Evolutionary conservation across 306 rosid genomes (phyloP), one percentile per base, ranked within the genome.

Genomic region (Gillenia trifoliata): DNA sequence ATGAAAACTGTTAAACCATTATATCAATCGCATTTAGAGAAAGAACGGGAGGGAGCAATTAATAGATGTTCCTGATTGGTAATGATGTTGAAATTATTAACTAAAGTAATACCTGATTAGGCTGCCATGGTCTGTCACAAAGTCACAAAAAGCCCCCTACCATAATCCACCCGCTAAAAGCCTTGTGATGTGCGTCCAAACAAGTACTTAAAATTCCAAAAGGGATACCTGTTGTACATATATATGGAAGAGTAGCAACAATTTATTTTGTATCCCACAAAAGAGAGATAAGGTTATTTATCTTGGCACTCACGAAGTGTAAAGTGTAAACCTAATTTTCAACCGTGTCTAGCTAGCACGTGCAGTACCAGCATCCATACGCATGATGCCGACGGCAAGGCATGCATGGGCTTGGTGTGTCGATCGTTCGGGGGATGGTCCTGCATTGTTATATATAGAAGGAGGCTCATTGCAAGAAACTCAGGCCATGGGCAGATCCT

Each of bases 111-210:
- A 23, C 57, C 4, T 41, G 34, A 3, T n/a, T n/a, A 60, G 65
- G 65, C 38, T 60, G 65, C 19, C 34, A 29, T 60, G 63, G 60
- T 8, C 60, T 6, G 56, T 23, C 63, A 57, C 31, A 23, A 23
- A 57, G 31, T 23, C 29, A 57, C 49, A 43, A 43, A 43, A 13
- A 17, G 49, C 49, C 63, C 29, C 62, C 63, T 4, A 26, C 11
- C 22, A 29, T 16, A 33, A n/a, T 28, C 49, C 75, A 31, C 75
- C 16, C 13, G 33, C 65, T 71, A 71, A 71, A 34, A 8, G 64
- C 25, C 38, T 36, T 15, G 11, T 23, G 75, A 23, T 55, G 52
- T 71, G 54, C 47, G 55, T 71, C 65, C 75, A 71, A 71, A 56
- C 26, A 56, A 70, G 34, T 12, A 54, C n/a, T 16, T 11, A 19